Base-by-base conservation (phyloP, 2,329 filamentous ascomycete genomes). In the Aquanectria penicillioides region DNA sequence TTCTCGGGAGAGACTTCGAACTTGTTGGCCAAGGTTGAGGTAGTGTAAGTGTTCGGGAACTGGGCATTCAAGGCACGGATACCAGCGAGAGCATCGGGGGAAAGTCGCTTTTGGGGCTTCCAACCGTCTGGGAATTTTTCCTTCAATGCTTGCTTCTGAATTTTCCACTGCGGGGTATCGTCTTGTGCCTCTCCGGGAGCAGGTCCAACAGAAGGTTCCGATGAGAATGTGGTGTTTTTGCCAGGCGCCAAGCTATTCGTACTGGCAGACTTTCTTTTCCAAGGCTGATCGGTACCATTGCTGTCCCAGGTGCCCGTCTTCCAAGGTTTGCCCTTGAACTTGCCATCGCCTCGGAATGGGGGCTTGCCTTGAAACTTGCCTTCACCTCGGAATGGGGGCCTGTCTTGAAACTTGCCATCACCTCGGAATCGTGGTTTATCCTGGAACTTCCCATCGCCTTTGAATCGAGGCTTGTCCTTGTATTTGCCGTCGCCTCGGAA, bases 1-100 rank as follows among this genome's bases (percentile, higher is more conserved):
- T 89, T 92, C 73, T 99, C 95, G 3, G 91, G 82, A 1, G 93
- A 93, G n/a, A 97, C 82, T 74, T 93, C 83, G 76, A 98, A 99
- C 67, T 93, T 87, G 1, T 87, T 72, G 1, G 94, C 87, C 12
- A 98, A 86, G 28, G 87, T 83, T 13, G 83, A 76, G 1, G 91
- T 96, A 4, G 89, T 91, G 78, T 93, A 97, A 56, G 84, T 82
- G 3, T 90, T 83, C 0, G 94, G 93, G 62, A 93, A 89, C 67
- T 93, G 88, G 22, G 84, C 80, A 74, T 97, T 87, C 28, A 99
- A 81, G 17, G 91, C 89, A 36, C 93, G 88, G 67, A 99, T 97
- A 36, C 93, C 94, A n/a, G 91, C 89, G 26, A 97, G 81, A 1
- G 94, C 93, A 75, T 98, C 94, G 0, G 95, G 95, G 0, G 95